Evolutionary conservation across 306 rosid genomes (phyloP).

Genomic region (Vigna reflexopilosa): DNA sequence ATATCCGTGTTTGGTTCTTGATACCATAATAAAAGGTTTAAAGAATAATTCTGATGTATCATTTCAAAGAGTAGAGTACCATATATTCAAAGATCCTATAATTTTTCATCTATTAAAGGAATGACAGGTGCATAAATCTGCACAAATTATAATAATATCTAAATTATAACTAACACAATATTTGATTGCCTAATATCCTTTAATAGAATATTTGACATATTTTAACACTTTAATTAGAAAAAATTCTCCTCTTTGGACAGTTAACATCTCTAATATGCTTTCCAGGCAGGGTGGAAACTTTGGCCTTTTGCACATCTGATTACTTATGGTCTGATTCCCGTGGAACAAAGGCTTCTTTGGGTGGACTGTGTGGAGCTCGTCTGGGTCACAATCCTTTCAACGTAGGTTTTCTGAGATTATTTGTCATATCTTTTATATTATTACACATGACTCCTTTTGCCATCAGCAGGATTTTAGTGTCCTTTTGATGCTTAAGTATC

Average conservation of each 20-base stretch:
- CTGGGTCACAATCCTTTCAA: constrained; percentile 97
- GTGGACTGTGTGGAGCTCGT: constrained; percentile 95
- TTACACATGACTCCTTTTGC: constrained; percentile 20
- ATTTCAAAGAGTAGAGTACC: no score
- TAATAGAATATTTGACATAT: no score
- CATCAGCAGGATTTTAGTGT: not conserved
- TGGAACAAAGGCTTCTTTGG: constrained; percentile 98
- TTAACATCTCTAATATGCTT: constrained; percentile 43
- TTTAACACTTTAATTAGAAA: not conserved
- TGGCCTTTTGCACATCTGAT: constrained; percentile 99
- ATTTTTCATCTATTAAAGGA: no score
- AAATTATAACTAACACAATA: no score
- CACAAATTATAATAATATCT: no score
- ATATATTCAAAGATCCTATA: no score
- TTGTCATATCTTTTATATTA: constrained; percentile 26
- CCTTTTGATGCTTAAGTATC: constrained; percentile 23
- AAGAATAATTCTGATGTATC: no score
- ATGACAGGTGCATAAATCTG: no score
- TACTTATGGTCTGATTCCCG: constrained; percentile 90
- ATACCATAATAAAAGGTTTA: no score
- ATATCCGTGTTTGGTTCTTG: no score
- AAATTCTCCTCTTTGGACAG: not conserved
- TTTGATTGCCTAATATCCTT: no score
- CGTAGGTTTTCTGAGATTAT: constrained; percentile 63
- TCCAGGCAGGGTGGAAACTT: constrained; percentile 97